These are phyloP conservation scores for Ceratocystis papillata DNA, from an alignment of 2,329 filamentous ascomycete species.

Conservation along the genomic window DNA sequence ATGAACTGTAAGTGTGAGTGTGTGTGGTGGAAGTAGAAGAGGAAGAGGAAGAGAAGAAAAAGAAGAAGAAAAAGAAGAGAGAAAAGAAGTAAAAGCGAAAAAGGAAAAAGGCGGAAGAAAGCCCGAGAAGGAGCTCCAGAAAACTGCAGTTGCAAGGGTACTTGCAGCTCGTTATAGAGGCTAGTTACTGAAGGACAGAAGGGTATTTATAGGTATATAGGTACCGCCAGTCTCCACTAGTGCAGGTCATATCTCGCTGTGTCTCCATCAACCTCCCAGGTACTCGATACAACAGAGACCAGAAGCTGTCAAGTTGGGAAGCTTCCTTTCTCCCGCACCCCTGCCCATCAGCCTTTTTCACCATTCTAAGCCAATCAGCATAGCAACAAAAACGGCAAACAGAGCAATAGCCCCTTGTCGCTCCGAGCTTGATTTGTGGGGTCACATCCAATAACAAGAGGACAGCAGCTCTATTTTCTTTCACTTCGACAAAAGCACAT, in stretches of 20 bases:
- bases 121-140: conserved; percentile 16
- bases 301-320: neutral
- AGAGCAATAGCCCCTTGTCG: conserved; percentile 3
- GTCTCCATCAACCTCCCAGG: neutral
- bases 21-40: conserved; percentile 4
- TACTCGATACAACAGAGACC: neutral
- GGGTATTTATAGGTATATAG: no score
- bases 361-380: neutral
- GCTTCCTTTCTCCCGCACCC: conserved; percentile 8
- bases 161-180: neutral
- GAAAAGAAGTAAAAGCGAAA: conserved; percentile 2
- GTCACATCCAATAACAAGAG: neutral
- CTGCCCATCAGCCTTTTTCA: neutral
- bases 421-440: conserved; percentile 7
- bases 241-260: neutral
- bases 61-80: conserved; percentile 6
- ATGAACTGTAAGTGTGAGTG: conserved; percentile 25
- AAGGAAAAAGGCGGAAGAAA: conserved; percentile 16
- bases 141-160: neutral
- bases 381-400: neutral
- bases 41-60: conserved; percentile 15
- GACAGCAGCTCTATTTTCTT: neutral
- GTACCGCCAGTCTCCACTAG: no score
- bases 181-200: neutral
- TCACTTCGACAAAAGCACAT: no score